Evolutionary conservation across 2,329 filamentous ascomycete genomes (phyloP).

Genomic region (Apiospora hydei): DNA sequence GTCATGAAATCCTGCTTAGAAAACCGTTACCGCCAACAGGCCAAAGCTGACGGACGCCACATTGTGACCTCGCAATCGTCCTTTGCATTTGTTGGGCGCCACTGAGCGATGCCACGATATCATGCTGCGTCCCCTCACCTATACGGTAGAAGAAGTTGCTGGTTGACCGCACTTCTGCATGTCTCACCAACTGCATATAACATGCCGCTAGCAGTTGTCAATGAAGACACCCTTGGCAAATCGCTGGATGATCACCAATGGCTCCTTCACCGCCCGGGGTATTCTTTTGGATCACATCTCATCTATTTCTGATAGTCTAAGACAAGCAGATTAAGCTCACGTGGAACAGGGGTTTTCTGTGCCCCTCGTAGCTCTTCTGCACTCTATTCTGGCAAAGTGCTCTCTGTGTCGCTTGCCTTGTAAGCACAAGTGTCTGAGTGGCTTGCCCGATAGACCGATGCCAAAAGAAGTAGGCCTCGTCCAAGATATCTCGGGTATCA

Average conservation of each 20-base stretch:
- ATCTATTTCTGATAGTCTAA: constrained; percentile 1
- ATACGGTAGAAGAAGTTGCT: neutral
- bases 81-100: neutral
- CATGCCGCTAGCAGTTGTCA: neutral
- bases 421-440: neutral
- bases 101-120: neutral
- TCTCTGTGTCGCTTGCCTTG: neutral
- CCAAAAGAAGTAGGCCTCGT: neutral
- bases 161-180: neutral
- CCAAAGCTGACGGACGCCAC: neutral
- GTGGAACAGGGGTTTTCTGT: neutral
- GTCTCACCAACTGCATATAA: neutral
- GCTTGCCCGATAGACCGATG: neutral
- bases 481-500: neutral
- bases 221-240: neutral
- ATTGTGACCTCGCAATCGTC: neutral
- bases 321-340: neutral
- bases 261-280: neutral
- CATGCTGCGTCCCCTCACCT: neutral
- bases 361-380: neutral
- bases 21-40: neutral
- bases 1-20: neutral
- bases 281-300: neutral
- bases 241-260: neutral
- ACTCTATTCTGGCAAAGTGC: neutral